Conservation (phyloP, 805 yeast genomes). For the Nakazawaea pomicola region DNA sequence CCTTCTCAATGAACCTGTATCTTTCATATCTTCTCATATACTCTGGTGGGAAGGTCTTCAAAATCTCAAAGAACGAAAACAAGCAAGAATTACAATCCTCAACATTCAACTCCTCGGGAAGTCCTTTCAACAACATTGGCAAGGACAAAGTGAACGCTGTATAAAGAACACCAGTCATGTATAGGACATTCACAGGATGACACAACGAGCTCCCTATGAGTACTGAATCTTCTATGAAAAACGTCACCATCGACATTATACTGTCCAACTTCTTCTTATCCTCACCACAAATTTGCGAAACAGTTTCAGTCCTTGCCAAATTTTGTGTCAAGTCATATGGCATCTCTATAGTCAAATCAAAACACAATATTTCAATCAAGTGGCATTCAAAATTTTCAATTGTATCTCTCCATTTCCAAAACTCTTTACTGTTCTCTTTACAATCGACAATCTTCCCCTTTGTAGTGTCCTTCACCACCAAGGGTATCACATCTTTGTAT, state of each 20-base stretch:
- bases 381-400: slow-evolving; percentile 40
- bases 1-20: slow-evolving; percentile 1
- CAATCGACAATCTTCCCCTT: slow-evolving; percentile 32
- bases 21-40: slow-evolving; percentile 3
- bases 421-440: slow-evolving; percentile 42
- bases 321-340: slow-evolving; percentile 27
- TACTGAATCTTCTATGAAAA: slow-evolving; percentile 8
- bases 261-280: slow-evolving; percentile 5
- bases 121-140: neutral
- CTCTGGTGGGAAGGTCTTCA: slow-evolving; percentile 4
- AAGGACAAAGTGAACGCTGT: neutral
- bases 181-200: neutral
- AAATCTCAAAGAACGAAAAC: slow-evolving; percentile 1
- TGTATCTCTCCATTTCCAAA: slow-evolving; percentile 46
- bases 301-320: slow-evolving; percentile 1
- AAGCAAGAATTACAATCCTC: neutral
- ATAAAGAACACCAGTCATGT: neutral
- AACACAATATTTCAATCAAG: slow-evolving; percentile 39
- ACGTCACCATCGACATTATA: slow-evolving; percentile 7
- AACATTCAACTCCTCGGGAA: neutral
- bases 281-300: slow-evolving; percentile 1
- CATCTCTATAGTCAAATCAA: slow-evolving; percentile 38
- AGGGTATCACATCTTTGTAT: slow-evolving; percentile 42
- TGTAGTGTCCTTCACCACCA: slow-evolving; percentile 42
- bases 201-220: slow-evolving; percentile 2